A percentile compares a stretch with the other conserved stretches of the same genome.
Conservation (phyloP, 2,329 filamentous ascomycete genomes). For the Alternaria novae-zelandiae region DNA sequence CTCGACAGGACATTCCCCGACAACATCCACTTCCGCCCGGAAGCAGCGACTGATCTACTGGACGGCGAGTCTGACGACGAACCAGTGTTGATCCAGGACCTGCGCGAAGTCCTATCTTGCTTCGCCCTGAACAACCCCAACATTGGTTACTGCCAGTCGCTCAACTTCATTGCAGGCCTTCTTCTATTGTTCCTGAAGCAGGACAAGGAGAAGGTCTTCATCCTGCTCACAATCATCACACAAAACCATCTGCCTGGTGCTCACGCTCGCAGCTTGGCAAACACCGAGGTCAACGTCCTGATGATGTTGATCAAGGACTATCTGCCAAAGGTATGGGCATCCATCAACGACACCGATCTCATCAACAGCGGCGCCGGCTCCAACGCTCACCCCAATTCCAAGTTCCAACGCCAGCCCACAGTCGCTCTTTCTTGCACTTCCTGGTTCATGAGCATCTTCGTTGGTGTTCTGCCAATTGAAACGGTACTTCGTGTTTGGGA, state of each 20-base stretch:
- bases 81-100: conserved; percentile 77
- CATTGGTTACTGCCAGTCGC: conserved; percentile 93
- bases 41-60: conserved; percentile 41
- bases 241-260: conserved; percentile 87
- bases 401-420: conserved; percentile 70
- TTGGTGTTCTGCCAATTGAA: conserved; percentile 90
- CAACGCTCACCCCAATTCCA: conserved; percentile 42
- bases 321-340: conserved; percentile 83
- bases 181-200: conserved; percentile 80
- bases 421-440: conserved; percentile 92
- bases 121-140: conserved; percentile 90
- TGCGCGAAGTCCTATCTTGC: conserved; percentile 85
- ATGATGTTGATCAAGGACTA: conserved; percentile 86
- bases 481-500: conserved; percentile 94
- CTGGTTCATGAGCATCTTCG: conserved; percentile 98
- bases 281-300: conserved; percentile 90
- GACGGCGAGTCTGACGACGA: conserved; percentile 58
- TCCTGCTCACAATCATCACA: conserved; percentile 92
- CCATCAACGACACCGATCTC: conserved; percentile 78
- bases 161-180: conserved; percentile 93
- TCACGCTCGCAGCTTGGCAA: conserved; percentile 87
- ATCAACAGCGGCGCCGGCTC: conserved; percentile 45
- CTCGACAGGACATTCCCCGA: conserved; percentile 94
- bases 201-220: conserved; percentile 90
- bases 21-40: conserved; percentile 85